A percentile compares a stretch with the other conserved stretches of the same genome.
Evolutionary conservation across 129 eudicot genomes (phyloP).

Genomic region (Flaveria sonorensis): DNA sequence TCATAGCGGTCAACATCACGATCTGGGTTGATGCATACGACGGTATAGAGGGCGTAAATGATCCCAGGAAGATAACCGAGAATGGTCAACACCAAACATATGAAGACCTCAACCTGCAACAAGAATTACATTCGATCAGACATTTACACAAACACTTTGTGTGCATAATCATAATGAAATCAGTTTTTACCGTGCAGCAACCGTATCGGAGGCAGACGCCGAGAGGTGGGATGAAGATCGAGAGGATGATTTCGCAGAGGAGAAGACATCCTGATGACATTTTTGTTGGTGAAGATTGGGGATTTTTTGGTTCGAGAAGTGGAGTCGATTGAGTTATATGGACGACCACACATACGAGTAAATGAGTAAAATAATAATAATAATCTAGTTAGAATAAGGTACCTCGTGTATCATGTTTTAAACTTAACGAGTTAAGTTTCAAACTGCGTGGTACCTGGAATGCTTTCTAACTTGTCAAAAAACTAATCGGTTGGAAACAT

Average conservation of each 20-base stretch:
- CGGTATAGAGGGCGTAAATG: constrained; percentile 72
- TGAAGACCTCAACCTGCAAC: constrained; percentile 68
- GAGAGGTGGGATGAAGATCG: constrained; percentile 78
- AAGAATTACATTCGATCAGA: neutral
- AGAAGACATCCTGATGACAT: constrained; percentile 38
- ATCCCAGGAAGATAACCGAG: constrained; percentile 82
- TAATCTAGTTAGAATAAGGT: neutral
- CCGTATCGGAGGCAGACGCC: constrained; percentile 85
- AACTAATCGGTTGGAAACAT: no score
- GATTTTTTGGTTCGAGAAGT: constrained; percentile 5
- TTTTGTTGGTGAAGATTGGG: neutral
- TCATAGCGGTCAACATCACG: constrained; percentile 36
- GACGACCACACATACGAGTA: neutral
- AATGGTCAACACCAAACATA: constrained; percentile 69
- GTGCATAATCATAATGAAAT: neutral
- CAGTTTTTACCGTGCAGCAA: constrained; percentile 68
- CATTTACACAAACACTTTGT: constrained; percentile 24
- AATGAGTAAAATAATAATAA: neutral
- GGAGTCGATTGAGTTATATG: neutral
- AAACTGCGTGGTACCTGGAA: no score
- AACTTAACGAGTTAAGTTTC: neutral
- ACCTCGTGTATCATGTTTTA: neutral
- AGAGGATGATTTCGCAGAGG: constrained; percentile 65
- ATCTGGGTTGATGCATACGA: constrained; percentile 52
- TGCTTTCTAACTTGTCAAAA: no score